phyloP scores from a whole-genome alignment of 352 stramenopile genomes.

The Phytopythium litorale region DNA sequence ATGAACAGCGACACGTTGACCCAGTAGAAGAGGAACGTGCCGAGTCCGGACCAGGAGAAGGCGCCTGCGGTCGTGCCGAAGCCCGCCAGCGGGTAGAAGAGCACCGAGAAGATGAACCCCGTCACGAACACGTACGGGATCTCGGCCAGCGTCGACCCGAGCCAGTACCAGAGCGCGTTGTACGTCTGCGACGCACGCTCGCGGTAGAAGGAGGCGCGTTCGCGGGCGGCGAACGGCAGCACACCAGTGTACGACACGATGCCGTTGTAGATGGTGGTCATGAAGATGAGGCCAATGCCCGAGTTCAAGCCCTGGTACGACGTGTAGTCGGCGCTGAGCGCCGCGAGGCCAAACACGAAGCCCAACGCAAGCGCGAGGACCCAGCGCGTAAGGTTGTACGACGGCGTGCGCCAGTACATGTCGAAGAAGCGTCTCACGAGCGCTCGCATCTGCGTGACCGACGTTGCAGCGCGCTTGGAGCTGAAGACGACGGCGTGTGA shows the following conservation, averaged over 20 bases:
- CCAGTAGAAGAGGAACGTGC: slow-evolving; percentile 32
- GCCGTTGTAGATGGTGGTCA: too few relatives aligned
- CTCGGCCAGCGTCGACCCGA: slow-evolving; percentile 73
- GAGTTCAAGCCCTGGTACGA: too few relatives aligned
- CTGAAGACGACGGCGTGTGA: too few relatives aligned
- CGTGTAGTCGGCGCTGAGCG: too few relatives aligned
- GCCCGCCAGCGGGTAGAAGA: slow-evolving; percentile 42
- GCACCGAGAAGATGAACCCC: slow-evolving; percentile 25
- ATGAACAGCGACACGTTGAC: slow-evolving; percentile 31
- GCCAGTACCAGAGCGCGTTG: slow-evolving; percentile 65
- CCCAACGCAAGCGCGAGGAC: too few relatives aligned
- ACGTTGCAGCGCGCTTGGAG: too few relatives aligned
- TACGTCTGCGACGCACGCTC: slow-evolving; percentile 91
- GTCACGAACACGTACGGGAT: slow-evolving; percentile 38
- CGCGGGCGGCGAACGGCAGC: too few relatives aligned
- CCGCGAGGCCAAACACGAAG: too few relatives aligned
- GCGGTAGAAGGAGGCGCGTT: slow-evolving; percentile 67
- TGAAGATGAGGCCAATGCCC: too few relatives aligned
- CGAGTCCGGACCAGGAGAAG: slow-evolving; percentile 10
- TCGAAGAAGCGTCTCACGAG: too few relatives aligned
- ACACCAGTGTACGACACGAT: too few relatives aligned
- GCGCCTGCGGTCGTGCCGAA: slow-evolving; percentile 12
- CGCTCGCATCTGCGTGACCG: too few relatives aligned
- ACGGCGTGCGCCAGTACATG: slow-evolving; percentile 23
- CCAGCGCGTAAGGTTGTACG: slow-evolving; percentile 62